Conservation (phyloP, 23 red algal species). For the Chondrus crispus region DNA sequence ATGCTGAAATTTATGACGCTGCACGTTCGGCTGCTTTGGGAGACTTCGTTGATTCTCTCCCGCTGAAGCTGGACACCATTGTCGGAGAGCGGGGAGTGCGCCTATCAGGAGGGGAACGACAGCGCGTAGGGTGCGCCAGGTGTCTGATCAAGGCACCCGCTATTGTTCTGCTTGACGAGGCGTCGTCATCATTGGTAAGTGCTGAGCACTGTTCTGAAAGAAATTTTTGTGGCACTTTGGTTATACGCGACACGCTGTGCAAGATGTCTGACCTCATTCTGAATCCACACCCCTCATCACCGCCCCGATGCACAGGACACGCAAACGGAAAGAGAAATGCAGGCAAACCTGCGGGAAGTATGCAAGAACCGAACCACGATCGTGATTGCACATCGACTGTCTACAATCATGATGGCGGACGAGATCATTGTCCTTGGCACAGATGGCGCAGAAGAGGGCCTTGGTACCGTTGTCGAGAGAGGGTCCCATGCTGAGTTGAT, state of each 20-base stretch:
- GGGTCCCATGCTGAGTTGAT: background rate
- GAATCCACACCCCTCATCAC: too few species aligned
- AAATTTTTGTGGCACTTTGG: too few species aligned
- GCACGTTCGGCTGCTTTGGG: constrained; percentile 63
- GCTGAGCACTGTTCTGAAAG: background rate
- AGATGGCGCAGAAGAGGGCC: constrained; percentile 2
- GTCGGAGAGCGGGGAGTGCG: constrained; percentile 84
- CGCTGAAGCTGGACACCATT: constrained; percentile 79
- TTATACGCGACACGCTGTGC: too few species aligned
- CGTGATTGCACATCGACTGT: constrained; percentile 87
- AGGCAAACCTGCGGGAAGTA: constrained; percentile 66
- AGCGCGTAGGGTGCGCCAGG: constrained; percentile 84
- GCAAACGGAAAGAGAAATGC: constrained; percentile 79
- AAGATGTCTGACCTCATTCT: too few species aligned
- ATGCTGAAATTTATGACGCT: constrained; percentile 58
- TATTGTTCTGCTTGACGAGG: constrained; percentile 87
- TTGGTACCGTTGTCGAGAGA: constrained; percentile 15
- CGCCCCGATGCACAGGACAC: constrained; percentile 74
- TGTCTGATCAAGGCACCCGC: constrained; percentile 76
- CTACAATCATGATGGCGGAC: constrained; percentile 83
- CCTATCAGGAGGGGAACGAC: constrained; percentile 89
- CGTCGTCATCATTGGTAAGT: constrained; percentile 78
- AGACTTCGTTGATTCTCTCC: constrained; percentile 69
- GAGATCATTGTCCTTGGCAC: constrained; percentile 85
- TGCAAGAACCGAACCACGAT: constrained; percentile 88